phyloP scores from a whole-genome alignment of 371 early-diverging fungal genomes.

The Mortierella sp. region DNA sequence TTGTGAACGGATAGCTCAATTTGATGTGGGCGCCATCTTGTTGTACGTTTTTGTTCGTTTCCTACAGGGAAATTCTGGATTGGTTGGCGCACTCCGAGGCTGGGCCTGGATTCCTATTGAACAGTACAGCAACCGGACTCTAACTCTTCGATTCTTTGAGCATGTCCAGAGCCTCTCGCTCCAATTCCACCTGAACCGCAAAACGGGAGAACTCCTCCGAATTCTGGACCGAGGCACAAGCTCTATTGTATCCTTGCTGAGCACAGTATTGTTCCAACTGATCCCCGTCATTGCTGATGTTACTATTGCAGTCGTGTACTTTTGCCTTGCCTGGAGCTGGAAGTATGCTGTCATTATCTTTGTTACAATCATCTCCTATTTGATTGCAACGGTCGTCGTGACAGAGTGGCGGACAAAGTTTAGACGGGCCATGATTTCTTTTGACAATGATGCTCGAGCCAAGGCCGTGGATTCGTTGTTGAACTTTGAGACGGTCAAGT shows the following conservation, averaged over 20 bases:
- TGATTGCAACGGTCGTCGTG: constrained; percentile 79
- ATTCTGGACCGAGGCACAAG: constrained; percentile 89
- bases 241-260: constrained; percentile 80
- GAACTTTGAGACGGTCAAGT: constrained; percentile 97
- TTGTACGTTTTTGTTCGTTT: constrained; percentile 78
- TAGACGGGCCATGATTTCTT: constrained; percentile 76
- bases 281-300: constrained; percentile 91
- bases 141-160: constrained; percentile 85
- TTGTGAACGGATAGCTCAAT: constrained; percentile 14
- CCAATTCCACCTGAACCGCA: constrained; percentile 90
- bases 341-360: constrained; percentile 85
- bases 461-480: constrained; percentile 92
- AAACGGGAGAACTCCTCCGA: constrained; percentile 91
- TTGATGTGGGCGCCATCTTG: constrained; percentile 25
- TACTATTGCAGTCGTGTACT: constrained; percentile 75
- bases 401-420: constrained; percentile 94
- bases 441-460: constrained; percentile 79
- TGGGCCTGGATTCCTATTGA: constrained; percentile 92
- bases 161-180: constrained; percentile 86
- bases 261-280: constrained; percentile 87
- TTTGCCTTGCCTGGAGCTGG: constrained; percentile 73
- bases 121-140: constrained; percentile 83
- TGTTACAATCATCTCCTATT: constrained; percentile 85
- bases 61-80: constrained; percentile 83
- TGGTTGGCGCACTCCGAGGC: constrained; percentile 80